phyloP scores from a whole-genome alignment of 2,329 filamentous ascomycete species.

The Pseudovirgaria hyperparasitica region DNA sequence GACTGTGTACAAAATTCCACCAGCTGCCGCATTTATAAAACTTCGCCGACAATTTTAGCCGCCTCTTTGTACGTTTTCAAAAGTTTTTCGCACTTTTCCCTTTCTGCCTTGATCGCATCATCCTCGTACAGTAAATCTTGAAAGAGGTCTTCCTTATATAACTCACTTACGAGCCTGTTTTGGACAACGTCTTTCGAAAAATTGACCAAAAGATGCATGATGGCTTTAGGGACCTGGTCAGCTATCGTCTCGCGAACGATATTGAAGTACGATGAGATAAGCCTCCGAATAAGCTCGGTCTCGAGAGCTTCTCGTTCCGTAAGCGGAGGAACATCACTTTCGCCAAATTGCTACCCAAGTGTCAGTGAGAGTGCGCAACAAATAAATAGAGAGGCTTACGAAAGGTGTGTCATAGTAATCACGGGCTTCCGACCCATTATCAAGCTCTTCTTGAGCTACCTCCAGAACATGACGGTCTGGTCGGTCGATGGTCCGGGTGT shows the following conservation, averaged over 20 bases:
- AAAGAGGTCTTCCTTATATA: conserved; percentile 87
- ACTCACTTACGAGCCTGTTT: conserved; percentile 86
- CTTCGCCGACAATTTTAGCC: conserved; percentile 95
- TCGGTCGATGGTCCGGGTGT: conserved; percentile 43
- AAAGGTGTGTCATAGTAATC: conserved; percentile 42
- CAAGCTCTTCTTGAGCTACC: conserved; percentile 27
- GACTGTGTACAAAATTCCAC: too few relatives aligned
- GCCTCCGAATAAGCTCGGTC: conserved; percentile 87
- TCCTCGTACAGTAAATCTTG: conserved; percentile 94
- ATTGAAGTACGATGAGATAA: conserved; percentile 98
- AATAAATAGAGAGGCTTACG: conserved; percentile 35
- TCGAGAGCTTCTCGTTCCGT: conserved; percentile 95
- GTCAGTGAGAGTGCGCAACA: conserved; percentile 15
- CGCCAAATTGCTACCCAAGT: conserved; percentile 20
- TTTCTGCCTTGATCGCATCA: conserved; percentile 90
- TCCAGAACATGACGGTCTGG: conserved; percentile 27
- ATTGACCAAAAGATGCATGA: conserved; percentile 98
- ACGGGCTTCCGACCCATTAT: conserved; percentile 20
- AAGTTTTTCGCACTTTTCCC: conserved; percentile 96
- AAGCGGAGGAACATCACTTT: conserved; percentile 64
- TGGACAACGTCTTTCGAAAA: conserved; percentile 97
- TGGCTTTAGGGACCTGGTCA: conserved; percentile 94
- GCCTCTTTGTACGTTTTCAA: conserved; percentile 94
- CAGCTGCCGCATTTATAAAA: conserved; percentile 38
- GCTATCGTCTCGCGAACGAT: conserved; percentile 98